phyloP scores from a whole-genome alignment of 805 yeast genomes.

The Zygosaccharomyces bailii region DNA sequence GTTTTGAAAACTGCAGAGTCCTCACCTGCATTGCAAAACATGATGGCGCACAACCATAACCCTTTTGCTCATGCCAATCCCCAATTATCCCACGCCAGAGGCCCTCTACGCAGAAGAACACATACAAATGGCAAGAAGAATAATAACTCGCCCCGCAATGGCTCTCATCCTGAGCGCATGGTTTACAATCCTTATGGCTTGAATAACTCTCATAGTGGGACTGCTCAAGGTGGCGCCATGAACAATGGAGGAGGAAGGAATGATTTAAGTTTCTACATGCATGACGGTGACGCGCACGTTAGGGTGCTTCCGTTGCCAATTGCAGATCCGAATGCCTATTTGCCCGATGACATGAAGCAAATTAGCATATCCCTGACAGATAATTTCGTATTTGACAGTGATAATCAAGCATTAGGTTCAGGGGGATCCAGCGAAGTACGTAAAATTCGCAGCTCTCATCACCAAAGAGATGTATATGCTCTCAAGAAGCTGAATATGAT shows the following conservation, averaged over 20 bases:
- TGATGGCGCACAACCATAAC: constrained; percentile 31
- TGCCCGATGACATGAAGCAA: constrained; percentile 55
- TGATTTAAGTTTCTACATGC: constrained; percentile 32
- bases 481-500: constrained; percentile 62
- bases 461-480: constrained; percentile 49
- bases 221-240: constrained; percentile 11
- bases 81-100: neutral
- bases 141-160: neutral
- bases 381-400: constrained; percentile 48
- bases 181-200: constrained; percentile 65
- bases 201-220: constrained; percentile 13
- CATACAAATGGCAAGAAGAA: constrained; percentile 2
- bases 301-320: constrained; percentile 58
- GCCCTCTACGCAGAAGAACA: constrained; percentile 1
- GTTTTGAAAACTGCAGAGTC: constrained; percentile 19
- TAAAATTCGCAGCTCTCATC: constrained; percentile 39
- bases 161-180: constrained; percentile 39
- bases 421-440: constrained; percentile 74
- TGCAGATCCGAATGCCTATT: constrained; percentile 58
- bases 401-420: constrained; percentile 53
- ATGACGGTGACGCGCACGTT: constrained; percentile 37
- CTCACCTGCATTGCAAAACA: constrained; percentile 26
- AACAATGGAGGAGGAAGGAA: constrained; percentile 13
- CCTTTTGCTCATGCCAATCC: constrained; percentile 23
- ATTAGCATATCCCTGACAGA: constrained; percentile 48